Conservation (phyloP, 192 early-diverging fungal genomes). For the Entomortierella parvispora region DNA sequence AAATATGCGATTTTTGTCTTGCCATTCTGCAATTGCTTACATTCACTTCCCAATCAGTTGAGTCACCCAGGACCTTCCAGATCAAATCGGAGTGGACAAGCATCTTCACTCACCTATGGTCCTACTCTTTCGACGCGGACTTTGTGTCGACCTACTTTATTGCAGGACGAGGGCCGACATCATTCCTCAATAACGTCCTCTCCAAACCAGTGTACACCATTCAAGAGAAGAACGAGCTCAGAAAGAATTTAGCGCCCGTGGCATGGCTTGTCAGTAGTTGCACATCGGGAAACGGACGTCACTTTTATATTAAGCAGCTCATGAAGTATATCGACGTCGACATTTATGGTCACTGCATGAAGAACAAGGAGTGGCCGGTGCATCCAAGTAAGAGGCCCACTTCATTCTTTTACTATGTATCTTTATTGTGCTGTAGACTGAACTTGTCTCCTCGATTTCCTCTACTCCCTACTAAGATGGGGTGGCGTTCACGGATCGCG, state of each 20-base stretch:
- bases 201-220: neutral
- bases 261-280: conserved; percentile 27
- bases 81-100: conserved; percentile 11
- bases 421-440: neutral
- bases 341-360: conserved; percentile 20
- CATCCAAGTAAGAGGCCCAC: no score
- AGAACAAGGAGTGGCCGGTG: neutral
- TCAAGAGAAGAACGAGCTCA: neutral
- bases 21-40: neutral
- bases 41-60: conserved; percentile 5
- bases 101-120: conserved; percentile 25
- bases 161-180: neutral
- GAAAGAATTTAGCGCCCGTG: conserved; percentile 10
- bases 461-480: no score
- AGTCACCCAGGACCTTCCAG: conserved; percentile 11
- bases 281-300: neutral
- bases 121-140: conserved; percentile 22
- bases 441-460: no score
- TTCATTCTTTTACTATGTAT: no score
- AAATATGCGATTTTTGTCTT: neutral
- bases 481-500: neutral
- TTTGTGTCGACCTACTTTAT: conserved; percentile 22
- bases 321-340: conserved; percentile 22
- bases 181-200: neutral
- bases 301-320: conserved; percentile 23